Percentiles rank a stretch among this genome's conserved stretches.
Conservation (phyloP, 495 filamentous ascomycete genomes). For the Aspergillus ostianus region DNA sequence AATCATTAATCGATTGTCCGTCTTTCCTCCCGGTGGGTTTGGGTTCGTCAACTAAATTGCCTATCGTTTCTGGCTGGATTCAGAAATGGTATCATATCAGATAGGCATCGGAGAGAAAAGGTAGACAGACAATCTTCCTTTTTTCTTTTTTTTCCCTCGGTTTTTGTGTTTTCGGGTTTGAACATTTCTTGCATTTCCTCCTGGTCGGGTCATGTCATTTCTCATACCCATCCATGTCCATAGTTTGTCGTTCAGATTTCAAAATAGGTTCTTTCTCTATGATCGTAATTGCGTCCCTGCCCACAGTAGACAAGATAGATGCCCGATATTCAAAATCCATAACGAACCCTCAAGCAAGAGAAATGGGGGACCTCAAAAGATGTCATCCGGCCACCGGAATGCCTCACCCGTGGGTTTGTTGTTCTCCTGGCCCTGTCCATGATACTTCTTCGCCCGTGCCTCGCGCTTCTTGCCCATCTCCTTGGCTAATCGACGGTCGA, state of each 20-base stretch:
- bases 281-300: too few relatives aligned
- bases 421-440: not conserved
- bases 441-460: not conserved
- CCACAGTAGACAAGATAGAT: too few relatives aligned
- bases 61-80: not conserved
- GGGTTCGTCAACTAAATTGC: too few relatives aligned
- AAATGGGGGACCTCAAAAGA: conserved; percentile 32
- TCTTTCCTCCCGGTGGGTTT: not conserved
- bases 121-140: too few relatives aligned
- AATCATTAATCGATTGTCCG: not conserved
- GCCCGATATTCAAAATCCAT: too few relatives aligned
- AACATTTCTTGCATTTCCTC: not conserved
- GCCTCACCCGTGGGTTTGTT: not conserved
- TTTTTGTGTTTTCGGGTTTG: not conserved
- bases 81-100: not conserved
- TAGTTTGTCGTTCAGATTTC: too few relatives aligned
- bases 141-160: not conserved
- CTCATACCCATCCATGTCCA: too few relatives aligned
- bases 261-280: too few relatives aligned
- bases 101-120: not conserved
- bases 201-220: not conserved
- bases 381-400: conserved; percentile 48
- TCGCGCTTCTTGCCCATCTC: conserved; percentile 24
- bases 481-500: conserved; percentile 23
- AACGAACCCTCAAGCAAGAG: too few relatives aligned